Conservation (phyloP, 2,329 filamentous ascomycete genomes). For the Aureobasidium subglaciale region DNA sequence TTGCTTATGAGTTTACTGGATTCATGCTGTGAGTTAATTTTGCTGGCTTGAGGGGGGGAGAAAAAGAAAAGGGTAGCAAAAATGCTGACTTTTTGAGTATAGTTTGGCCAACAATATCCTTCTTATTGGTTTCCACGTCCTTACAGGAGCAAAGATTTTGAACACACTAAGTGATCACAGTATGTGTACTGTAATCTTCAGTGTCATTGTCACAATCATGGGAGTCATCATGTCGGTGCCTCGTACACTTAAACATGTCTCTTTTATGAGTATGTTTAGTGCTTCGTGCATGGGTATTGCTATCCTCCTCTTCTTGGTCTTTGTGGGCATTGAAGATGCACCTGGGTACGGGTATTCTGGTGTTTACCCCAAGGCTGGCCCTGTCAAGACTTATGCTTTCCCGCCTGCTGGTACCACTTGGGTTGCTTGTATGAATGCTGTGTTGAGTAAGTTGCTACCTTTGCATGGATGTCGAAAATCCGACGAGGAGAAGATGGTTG, state of each 20-base stretch:
- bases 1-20: conserved; percentile 40
- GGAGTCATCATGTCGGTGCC: conserved; percentile 42
- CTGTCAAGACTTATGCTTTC: conserved; percentile 42
- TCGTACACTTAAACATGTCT: conserved; percentile 41
- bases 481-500: neutral
- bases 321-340: conserved; percentile 39
- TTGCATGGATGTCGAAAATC: too few species aligned
- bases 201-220: conserved; percentile 40
- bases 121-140: conserved; percentile 44
- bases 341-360: conserved; percentile 42
- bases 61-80: too few species aligned
- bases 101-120: conserved; percentile 48
- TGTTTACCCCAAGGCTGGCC: conserved; percentile 37
- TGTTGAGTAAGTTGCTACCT: too few species aligned
- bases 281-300: conserved; percentile 43
- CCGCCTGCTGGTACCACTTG: conserved; percentile 41
- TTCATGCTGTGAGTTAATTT: too few species aligned
- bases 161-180: conserved; percentile 45
- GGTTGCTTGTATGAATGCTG: conserved; percentile 44
- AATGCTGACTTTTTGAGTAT: too few species aligned
- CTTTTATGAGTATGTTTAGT: conserved; percentile 47
- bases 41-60: too few species aligned
- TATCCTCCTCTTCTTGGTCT: conserved; percentile 45
- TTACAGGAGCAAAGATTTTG: conserved; percentile 43
- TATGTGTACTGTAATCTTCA: conserved; percentile 44